Base-by-base conservation (phyloP, 768 basidiomycete genomes). In the Suillus cothurnatus region DNA sequence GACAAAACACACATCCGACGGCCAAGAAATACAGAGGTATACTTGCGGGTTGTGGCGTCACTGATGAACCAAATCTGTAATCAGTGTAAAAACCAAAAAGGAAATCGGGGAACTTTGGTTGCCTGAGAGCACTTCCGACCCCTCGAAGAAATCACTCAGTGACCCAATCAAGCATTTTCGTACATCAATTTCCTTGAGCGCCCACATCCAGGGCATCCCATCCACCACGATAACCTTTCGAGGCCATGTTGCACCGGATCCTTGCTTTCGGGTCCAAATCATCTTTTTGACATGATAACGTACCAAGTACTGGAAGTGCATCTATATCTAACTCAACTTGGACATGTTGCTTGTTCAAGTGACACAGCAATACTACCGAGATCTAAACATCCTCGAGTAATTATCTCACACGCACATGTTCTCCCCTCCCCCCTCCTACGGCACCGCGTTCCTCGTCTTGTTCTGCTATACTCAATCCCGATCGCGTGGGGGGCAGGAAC, bases 1-100 rank as follows among this genome's bases (percentile, higher is more conserved):
- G 70, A 66, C 68, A 65, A 74, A 71, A 74, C 58, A 71, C 58
- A 71, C 68, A 74, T 73, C 73, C 71, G 75, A 75, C 71, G 71
- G 67, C 11, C 64, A 64, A 41, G 62, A 66, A 55, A 28, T 49
- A 38, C 66, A 65, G 75, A 76, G 39, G 39, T 43, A n/a, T 14
- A 59, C 58, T 41, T 77, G 72, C 74, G 72, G 77, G 76, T 77
- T 77, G 74, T 76, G 74, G 76, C 74, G 74, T 71, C 74, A 76
- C 63, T 77, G 74, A 77, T 75, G 76, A 72, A 75, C 72, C 63
- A 69, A 68, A 70, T 65, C 39, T 21, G 58, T 58, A 39, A 38
- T 39, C 57, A 39, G 55, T 67, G 74, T 68, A 61, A 21, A 21
- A 52, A 26, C 65, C 0, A 26, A 75, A 68, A 62, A 65, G 71